Percentiles rank a stretch among this genome's conserved stretches.
Conservation (phyloP, 2,329 filamentous ascomycete genomes). For the Diaporthe eres region DNA sequence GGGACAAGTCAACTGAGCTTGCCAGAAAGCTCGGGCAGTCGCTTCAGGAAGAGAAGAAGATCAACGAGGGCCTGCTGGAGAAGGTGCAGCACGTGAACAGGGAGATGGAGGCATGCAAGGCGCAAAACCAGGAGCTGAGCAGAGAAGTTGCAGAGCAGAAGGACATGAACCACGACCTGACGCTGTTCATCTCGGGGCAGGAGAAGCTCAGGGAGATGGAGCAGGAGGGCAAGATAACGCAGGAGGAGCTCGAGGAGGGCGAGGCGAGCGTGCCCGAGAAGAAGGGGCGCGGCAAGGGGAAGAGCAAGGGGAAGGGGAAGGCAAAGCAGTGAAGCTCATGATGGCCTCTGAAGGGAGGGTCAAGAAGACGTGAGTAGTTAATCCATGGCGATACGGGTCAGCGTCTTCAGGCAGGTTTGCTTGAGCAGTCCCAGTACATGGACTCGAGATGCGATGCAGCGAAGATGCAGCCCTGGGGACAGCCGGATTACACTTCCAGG, state of each 20-base stretch:
- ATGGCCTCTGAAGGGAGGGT: background rate
- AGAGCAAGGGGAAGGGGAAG: conserved; percentile 66
- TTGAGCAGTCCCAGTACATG: background rate
- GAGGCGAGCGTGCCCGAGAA: conserved; percentile 76
- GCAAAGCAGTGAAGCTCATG: conserved; percentile 56
- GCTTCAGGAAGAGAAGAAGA: conserved; percentile 87
- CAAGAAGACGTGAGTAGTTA: background rate
- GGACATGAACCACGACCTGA: conserved; percentile 89
- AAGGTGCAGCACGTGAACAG: conserved; percentile 82
- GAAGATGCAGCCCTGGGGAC: background rate
- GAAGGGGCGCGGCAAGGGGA: conserved; percentile 52
- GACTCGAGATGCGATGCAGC: background rate
- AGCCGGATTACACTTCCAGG: background rate
- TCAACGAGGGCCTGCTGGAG: conserved; percentile 85
- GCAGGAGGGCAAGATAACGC: conserved; percentile 69
- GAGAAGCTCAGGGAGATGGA: conserved; percentile 83
- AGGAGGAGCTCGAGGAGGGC: conserved; percentile 82
- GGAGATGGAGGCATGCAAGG: conserved; percentile 70
- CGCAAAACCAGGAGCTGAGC: conserved; percentile 70
- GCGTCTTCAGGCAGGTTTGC: background rate
- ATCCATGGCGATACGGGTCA: background rate
- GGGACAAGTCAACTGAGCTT: conserved; percentile 80
- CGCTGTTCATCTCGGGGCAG: conserved; percentile 87
- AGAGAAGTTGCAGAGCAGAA: conserved; percentile 79
- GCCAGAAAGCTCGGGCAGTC: conserved; percentile 82